These are phyloP conservation scores for Phyllosticta citribraziliensis DNA, from an alignment of 2,329 filamentous ascomycete genomes.

Conservation along the genomic window DNA sequence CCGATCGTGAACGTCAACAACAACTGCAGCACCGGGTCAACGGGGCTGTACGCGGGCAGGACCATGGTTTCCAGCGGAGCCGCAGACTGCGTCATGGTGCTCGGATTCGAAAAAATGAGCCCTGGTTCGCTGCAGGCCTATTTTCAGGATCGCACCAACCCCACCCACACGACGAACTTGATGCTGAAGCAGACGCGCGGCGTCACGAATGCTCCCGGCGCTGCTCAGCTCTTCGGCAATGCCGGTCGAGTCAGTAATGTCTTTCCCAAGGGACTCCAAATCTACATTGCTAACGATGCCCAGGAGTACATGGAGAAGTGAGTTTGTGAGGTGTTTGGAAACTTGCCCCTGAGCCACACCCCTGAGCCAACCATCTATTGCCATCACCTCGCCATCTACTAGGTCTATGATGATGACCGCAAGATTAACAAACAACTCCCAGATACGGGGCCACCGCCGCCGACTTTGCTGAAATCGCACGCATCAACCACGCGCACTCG, in stretches of 20 bases:
- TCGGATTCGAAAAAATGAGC: constrained; percentile 98
- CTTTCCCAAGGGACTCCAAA: too few species aligned
- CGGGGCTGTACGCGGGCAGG: constrained; percentile 74
- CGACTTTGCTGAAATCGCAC: constrained; percentile 91
- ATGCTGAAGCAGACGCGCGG: constrained; percentile 83
- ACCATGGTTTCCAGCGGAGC: constrained; percentile 70
- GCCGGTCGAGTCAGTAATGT: too few species aligned
- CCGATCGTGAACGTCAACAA: constrained; percentile 98
- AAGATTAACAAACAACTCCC: neutral
- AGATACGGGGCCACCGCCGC: constrained; percentile 72
- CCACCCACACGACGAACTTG: constrained; percentile 58
- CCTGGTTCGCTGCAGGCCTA: constrained; percentile 73
- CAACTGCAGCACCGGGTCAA: constrained; percentile 94
- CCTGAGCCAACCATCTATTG: neutral
- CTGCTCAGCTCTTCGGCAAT: constrained; percentile 93
- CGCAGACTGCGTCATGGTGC: constrained; percentile 79
- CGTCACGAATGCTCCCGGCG: constrained; percentile 69
- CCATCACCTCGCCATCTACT: too few species aligned
- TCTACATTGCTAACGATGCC: too few species aligned
- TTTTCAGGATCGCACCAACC: constrained; percentile 78
- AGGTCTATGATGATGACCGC: neutral
- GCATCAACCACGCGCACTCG: constrained; percentile 87
- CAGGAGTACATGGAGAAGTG: constrained; percentile 96
- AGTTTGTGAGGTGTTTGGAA: too few species aligned
- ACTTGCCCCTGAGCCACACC: neutral